Conservation (phyloP, 306 rosid genomes). For the Albizia julibrissin region DNA sequence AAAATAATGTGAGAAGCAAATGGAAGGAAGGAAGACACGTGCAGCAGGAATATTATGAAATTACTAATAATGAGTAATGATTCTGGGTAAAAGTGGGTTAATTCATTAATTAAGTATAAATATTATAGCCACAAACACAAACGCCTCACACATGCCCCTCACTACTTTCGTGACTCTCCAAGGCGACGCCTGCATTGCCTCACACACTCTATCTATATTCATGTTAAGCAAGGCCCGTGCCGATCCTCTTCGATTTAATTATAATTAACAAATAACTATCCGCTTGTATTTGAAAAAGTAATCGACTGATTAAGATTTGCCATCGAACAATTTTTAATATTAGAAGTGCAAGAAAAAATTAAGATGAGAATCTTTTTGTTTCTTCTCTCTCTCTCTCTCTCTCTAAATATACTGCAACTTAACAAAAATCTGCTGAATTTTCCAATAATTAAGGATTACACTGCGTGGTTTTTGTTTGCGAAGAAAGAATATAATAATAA, state of each 20-base stretch:
- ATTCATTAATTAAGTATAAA: not conserved
- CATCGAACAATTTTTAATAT: no score
- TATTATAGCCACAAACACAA: not conserved
- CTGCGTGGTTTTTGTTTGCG: not conserved
- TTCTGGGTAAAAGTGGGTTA: constrained; percentile 29
- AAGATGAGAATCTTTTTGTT: no score
- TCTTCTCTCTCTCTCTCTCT: no score
- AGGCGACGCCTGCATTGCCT: no score
- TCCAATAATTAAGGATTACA: not conserved
- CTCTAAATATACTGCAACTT: not conserved
- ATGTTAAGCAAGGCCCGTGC: no score
- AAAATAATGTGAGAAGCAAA: constrained; percentile 10
- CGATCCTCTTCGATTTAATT: no score
- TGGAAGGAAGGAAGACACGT: constrained; percentile 26
- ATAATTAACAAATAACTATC: no score
- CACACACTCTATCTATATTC: no score
- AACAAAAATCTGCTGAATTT: not conserved
- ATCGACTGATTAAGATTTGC: no score
- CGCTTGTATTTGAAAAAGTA: no score
- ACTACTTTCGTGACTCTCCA: not conserved
- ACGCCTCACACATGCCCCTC: not conserved
- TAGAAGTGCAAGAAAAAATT: no score
- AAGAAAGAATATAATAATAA: no score
- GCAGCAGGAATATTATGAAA: constrained; percentile 32
- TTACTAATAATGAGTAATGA: constrained; percentile 20